phyloP scores from a whole-genome alignment of 2,329 filamentous ascomycete species.

The Sporothrix luriei region DNA sequence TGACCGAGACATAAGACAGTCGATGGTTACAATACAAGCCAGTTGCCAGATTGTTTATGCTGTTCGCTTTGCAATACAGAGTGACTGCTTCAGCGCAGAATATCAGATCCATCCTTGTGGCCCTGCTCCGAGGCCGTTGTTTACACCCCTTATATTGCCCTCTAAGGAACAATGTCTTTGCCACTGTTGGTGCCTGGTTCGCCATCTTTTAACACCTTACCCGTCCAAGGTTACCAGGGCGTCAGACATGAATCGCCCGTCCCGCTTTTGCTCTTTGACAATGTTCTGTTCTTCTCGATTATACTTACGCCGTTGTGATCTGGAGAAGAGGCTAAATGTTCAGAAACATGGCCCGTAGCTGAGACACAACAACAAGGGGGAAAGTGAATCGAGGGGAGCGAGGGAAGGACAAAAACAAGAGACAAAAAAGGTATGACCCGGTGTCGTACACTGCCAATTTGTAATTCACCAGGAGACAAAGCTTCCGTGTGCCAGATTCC shows the following conservation, averaged over 20 bases:
- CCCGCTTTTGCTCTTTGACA: not conserved
- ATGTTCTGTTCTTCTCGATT: not conserved
- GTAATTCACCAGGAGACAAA: not conserved
- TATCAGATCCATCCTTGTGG: conserved; percentile 7
- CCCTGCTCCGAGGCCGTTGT: not conserved
- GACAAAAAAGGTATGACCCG: not conserved
- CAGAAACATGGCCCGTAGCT: conserved; percentile 11
- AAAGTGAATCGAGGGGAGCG: not conserved
- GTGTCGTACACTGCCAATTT: not conserved
- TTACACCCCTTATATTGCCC: conserved; percentile 13
- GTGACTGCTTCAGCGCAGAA: not conserved
- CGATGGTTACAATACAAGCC: too few species aligned
- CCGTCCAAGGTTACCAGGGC: not conserved
- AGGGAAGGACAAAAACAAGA: not conserved
- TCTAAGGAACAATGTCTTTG: not conserved
- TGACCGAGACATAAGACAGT: too few species aligned
- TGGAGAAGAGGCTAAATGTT: conserved; percentile 17
- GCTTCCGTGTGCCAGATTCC: not conserved
- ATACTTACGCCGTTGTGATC: not conserved
- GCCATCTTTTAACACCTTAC: conserved; percentile 3
- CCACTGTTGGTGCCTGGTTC: not conserved
- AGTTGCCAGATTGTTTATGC: not conserved
- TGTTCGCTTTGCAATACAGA: not conserved
- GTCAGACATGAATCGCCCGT: not conserved
- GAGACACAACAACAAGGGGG: not conserved